Base-by-base conservation (phyloP, 176 grass and related monocot genomes). In the Coix lacrymajobi region DNA sequence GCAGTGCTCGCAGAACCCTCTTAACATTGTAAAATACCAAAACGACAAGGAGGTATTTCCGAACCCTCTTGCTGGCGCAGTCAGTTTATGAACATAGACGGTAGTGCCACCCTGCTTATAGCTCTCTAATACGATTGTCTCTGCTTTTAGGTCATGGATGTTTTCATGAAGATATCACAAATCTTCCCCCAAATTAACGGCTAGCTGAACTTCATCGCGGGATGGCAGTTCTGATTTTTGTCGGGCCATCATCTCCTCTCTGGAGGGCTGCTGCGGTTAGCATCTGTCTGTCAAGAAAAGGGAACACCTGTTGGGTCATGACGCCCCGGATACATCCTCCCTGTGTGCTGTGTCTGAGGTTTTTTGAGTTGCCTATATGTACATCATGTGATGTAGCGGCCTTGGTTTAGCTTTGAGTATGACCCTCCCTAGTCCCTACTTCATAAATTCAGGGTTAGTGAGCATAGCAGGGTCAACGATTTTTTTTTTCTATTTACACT, bases 1-100 rank as follows among this genome's bases (percentile, higher is more conserved):
- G 85, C 91, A 99, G 96, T 96, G 93, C 79, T 99, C 96, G 0
- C 96, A 99, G 85, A 99, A 99, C 64, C 96, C 96, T 38, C 84
- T 96, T 17, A 99, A 95, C 80, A 99, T 99, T 75, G 85, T 94
- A 56, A 99, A 99, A 63, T 99, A 99, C 85, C 96, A 99, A 72
- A 93, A 99, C 31, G 96, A 99, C 87, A 88, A 93, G 79, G 96
- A 99, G 93, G 96, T 99, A 88, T 54, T 66, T 78, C 37, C 44
- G 62, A 9, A 31, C 26, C 30, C 34, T 4, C 28, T 77, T 37
- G 45, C 39, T 16, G 11, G 3, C 6, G 11, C 71, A 19, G 6
- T 34, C 31, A 65, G 69, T 71, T 89, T 77, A 29, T 43, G 3
- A 77, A 33, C 77, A 43, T 83, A 7, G 13, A 64, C 29, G 20